A percentile compares a stretch with the other conserved stretches of the same genome.
phyloP scores from a whole-genome alignment of 345 rosid species.

The Hypericum perforatum region DNA sequence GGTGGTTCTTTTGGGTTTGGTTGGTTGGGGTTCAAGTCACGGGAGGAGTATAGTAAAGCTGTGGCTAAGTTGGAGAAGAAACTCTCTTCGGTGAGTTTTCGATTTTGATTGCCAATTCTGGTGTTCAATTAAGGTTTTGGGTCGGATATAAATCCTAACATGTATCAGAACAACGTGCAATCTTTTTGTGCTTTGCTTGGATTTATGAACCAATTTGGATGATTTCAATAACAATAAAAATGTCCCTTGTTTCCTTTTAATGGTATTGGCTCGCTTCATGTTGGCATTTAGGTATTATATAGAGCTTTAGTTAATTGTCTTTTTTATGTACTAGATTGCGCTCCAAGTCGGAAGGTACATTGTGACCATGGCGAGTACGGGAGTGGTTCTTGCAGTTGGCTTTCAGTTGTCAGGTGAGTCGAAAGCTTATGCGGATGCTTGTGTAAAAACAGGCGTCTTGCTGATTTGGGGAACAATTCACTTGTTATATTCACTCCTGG shows the following conservation, averaged over 20 bases:
- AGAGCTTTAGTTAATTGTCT: neutral
- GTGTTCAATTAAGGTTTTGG: neutral
- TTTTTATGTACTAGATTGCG: constrained; percentile 39
- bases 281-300: neutral
- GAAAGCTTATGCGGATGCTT: neutral
- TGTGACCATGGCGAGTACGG: constrained; percentile 90
- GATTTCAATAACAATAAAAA: no score
- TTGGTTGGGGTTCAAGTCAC: constrained; percentile 29
- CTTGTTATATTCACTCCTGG: constrained; percentile 13
- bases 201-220: no score
- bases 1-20: constrained; percentile 26
- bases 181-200: no score
- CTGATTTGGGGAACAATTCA: neutral
- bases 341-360: constrained; percentile 84
- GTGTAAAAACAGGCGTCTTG: neutral
- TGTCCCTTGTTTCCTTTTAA: no score
- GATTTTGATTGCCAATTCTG: neutral
- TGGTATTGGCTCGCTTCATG: neutral
- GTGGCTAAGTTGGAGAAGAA: constrained; percentile 46
- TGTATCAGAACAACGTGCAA: no score
- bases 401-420: constrained; percentile 80
- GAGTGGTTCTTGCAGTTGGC: constrained; percentile 69
- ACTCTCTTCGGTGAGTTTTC: constrained; percentile 43
- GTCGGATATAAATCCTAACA: no score
- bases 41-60: constrained; percentile 32